Evolutionary conservation across 495 filamentous ascomycete species (phyloP), one percentile per base, ranked within the genome.

Genomic region (Pseudoneurospora amorphoporcata): DNA sequence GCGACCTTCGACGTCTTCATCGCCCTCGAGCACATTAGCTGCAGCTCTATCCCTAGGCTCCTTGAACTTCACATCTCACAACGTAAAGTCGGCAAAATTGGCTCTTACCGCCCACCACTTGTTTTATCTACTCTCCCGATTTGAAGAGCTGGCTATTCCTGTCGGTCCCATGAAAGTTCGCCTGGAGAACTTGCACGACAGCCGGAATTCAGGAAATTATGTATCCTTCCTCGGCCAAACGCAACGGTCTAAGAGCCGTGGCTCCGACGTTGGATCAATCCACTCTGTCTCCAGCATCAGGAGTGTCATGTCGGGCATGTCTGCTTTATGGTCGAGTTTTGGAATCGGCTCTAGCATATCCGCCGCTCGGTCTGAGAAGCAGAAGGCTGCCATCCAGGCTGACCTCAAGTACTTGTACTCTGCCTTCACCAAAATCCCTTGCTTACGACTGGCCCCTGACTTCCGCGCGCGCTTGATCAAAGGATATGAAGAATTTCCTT

Each of bases 341-440:
- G 92, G 94, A 17, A 84, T 97, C 23, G 89, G 88, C 43, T 89
- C 90, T 17, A 89, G 90, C 77, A 92, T 92, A 72, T 88, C 91
- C 37, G 86, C 87, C 40, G 89, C 92, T 76, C 93, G 93, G 77
- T 90, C 88, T 35, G 95, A 97, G 80, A 94, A 90, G 81, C 92
- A 94, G 81, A 94, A 95, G 77, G 90, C 91, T 39, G 92, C 92
- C 38, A 80, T 95, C 69, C 89, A 94, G 76, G 89, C 90, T 38
- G 95, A 99, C 78, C 82, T 97, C 68, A 97, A 94, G 81, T 98
- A 99, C 79, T 86, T 99, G 9, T 99, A 97, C 82, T 97, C 95
- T 23, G 93, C 95, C 71, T 98, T 98, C 81, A 99, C 95, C 77
- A 99, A 99, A 83, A 97, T 98, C 71, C 95, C 95, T 4, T 97